phyloP scores from a whole-genome alignment of 2,329 filamentous ascomycete genomes.

The Ceratocystis ficicola region DNA sequence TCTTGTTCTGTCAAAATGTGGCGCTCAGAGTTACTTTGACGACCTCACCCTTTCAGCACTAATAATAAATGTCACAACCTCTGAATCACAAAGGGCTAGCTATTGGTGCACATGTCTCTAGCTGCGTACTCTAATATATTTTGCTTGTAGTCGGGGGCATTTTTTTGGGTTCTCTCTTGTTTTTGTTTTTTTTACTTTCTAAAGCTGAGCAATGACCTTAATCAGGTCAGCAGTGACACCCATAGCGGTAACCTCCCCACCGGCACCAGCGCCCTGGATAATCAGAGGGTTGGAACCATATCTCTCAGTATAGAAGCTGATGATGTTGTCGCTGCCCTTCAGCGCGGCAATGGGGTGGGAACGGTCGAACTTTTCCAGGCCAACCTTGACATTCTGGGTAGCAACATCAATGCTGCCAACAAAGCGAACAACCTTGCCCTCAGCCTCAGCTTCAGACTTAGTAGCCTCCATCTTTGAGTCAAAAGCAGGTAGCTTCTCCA shows the following conservation, averaged over 20 bases:
- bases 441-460: slow-evolving; percentile 71
- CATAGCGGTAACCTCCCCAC: slow-evolving; percentile 94
- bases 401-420: slow-evolving; percentile 84
- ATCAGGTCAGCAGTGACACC: slow-evolving; percentile 88
- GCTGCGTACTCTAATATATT: not conserved
- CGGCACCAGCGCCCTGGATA: slow-evolving; percentile 86
- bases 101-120: not conserved
- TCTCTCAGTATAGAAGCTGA: slow-evolving; percentile 93
- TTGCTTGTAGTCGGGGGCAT: no score
- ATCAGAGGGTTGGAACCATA: slow-evolving; percentile 87
- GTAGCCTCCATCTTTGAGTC: slow-evolving; percentile 82
- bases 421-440: slow-evolving; percentile 86
- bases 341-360: slow-evolving; percentile 85
- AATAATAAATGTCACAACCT: not conserved
- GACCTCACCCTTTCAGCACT: not conserved
- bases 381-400: slow-evolving; percentile 76
- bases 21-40: not conserved
- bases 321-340: slow-evolving; percentile 97
- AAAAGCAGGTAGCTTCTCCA: slow-evolving; percentile 66
- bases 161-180: not conserved
- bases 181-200: slow-evolving; percentile 23
- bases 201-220: slow-evolving; percentile 68
- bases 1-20: not conserved
- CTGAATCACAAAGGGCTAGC: not conserved
- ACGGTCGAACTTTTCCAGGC: slow-evolving; percentile 76